Conservation (phyloP, 768 basidiomycete species). For the Cystofilobasidium bisporidii region DNA sequence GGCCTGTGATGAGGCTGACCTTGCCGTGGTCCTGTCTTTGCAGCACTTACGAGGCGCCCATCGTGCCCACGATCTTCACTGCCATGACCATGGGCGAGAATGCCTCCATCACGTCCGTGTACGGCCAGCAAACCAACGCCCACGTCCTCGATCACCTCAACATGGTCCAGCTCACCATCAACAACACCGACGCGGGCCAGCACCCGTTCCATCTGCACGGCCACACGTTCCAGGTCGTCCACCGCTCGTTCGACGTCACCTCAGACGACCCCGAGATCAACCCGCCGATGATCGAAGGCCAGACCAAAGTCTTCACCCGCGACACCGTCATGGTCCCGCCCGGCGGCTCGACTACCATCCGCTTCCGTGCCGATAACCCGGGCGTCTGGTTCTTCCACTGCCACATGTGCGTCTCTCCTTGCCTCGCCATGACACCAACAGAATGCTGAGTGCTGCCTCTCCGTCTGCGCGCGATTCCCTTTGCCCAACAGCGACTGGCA, state of each 20-base stretch:
- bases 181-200: conserved; percentile 30
- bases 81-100: conserved; percentile 60
- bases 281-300: conserved; percentile 63
- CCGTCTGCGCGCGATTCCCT: no score
- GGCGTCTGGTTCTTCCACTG: conserved; percentile 56
- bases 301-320: conserved; percentile 79
- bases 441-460: no score
- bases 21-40: conserved; percentile 4
- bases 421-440: not conserved
- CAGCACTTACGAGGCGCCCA: conserved; percentile 41
- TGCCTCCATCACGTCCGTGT: conserved; percentile 52
- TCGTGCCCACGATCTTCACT: conserved; percentile 69
- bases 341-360: conserved; percentile 56
- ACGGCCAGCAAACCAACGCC: conserved; percentile 62
- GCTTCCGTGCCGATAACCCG: conserved; percentile 81
- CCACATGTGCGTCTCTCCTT: conserved; percentile 53
- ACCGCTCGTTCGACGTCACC: conserved; percentile 59
- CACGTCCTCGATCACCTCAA: conserved; percentile 63
- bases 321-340: conserved; percentile 50
- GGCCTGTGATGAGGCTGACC: no score
- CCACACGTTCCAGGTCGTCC: conserved; percentile 48
- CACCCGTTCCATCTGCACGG: conserved; percentile 75
- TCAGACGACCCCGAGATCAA: conserved; percentile 62
- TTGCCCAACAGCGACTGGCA: conserved; percentile 26
- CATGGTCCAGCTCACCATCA: conserved; percentile 44